Percentiles rank a stretch among this genome's conserved stretches.
phyloP scores from a whole-genome alignment of 129 eudicot genomes.

The Flaveria ramosissima region DNA sequence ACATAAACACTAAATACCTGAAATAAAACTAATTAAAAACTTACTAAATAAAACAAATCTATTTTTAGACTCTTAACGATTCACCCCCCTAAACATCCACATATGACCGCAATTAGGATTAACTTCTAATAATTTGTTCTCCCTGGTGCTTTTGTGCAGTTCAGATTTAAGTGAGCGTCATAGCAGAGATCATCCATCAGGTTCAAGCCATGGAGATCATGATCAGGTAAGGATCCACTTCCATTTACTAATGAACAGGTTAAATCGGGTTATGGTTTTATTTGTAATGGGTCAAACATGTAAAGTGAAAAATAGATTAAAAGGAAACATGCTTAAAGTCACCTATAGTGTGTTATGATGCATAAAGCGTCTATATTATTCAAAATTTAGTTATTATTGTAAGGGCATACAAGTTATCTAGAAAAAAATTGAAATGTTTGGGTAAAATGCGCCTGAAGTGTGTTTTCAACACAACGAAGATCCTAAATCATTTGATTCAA shows the following conservation, averaged over 20 bases:
- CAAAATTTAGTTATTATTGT: neutral
- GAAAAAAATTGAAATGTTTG: neutral
- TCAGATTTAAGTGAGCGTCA: constrained; percentile 47
- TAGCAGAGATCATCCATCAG: constrained; percentile 63
- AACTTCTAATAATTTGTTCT: neutral
- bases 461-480: neutral
- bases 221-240: constrained; percentile 47
- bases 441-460: neutral
- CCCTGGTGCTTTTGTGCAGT: constrained; percentile 39
- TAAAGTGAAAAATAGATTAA: neutral
- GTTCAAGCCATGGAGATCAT: constrained; percentile 54
- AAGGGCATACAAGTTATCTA: neutral
- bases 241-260: neutral
- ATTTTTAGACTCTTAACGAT: too few relatives aligned
- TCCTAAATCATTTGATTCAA: neutral
- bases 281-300: neutral
- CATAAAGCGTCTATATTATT: neutral
- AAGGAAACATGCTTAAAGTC: constrained; percentile 2
- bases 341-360: neutral
- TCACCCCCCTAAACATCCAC: too few relatives aligned
- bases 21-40: too few relatives aligned
- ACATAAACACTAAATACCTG: too few relatives aligned
- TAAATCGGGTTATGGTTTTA: neutral
- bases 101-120: too few relatives aligned
- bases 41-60: too few relatives aligned